Evolutionary conservation across 1,284 basidiomycete genomes (phyloP), one percentile per base, ranked within the genome.

Genomic region (Ganoderma resinaceum): DNA sequence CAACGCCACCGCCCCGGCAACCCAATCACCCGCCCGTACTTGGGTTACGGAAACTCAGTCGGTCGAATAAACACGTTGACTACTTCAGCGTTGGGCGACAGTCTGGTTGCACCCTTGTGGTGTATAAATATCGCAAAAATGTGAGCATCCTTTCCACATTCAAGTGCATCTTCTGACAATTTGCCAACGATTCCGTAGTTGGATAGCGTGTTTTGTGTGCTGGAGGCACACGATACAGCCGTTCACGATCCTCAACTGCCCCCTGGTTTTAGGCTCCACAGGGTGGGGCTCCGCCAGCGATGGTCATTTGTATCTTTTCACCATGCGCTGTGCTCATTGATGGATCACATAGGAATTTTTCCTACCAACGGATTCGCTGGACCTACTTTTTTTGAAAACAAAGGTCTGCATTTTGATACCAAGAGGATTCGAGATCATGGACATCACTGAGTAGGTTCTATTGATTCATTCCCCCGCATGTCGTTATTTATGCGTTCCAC

Each of bases 361-460:
- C 85, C 82, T 98, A 57, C 93, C 95, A 0, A 94, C 92, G 0
- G 96, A 97, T 75, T 93, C 95, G 0, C 93, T 90, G 71, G 93
- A 94, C 74, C 84, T 98, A 43, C 91, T 96, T 73, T 99, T 98
- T 83, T 84, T 98, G 68, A 95, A 95, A 78, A 91, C 92, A 31
- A 95, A 92, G 80, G 90, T 99, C 65, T 95, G 95, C 5, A 93
- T 99, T 63, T 86, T 97, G 42, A 96, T 95, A 74, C 87, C 93
- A 1, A 95, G 93, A 76, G 96, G 95, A 8, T 97, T 98, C 76
- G 95, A 97, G 81, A 97, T 98, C 74, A 98, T 98, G 94, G 94
- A 98, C 78, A 84, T 99, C 38, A 87, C 89, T 2, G 91, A 95
- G 95, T 95, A 78, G 43, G 93, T 85, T 14, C 12, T 18, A 16